phyloP scores from a whole-genome alignment of 2,329 filamentous ascomycete genomes.

The Bisporella sp. region DNA sequence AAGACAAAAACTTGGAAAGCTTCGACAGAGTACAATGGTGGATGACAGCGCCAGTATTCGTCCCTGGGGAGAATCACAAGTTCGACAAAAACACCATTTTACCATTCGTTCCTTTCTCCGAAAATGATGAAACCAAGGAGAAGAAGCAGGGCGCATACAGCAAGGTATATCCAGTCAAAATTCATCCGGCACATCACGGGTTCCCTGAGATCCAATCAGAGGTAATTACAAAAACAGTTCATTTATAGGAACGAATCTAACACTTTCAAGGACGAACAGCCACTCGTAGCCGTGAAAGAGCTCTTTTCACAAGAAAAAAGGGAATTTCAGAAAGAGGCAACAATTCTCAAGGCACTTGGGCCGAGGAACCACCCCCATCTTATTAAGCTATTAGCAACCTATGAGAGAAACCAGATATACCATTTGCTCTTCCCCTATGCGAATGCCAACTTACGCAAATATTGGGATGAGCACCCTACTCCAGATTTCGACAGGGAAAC shows the following conservation, averaged over 20 bases:
- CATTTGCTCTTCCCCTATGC: conserved; percentile 27
- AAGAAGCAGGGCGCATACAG: conserved; percentile 16
- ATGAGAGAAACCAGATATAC: conserved; percentile 11
- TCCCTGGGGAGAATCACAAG: conserved; percentile 2
- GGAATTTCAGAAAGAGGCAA: conserved; percentile 13
- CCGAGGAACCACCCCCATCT: conserved; percentile 17
- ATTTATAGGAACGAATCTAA: not conserved
- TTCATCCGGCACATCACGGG: conserved; percentile 18
- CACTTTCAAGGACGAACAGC: conserved; percentile 5
- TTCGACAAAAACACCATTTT: conserved; percentile 9
- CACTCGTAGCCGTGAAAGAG: conserved; percentile 15
- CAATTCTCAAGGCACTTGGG: conserved; percentile 8
- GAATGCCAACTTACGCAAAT: conserved; percentile 18
- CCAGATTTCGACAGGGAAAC: conserved; percentile 11
- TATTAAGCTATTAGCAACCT: conserved; percentile 25
- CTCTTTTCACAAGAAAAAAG: conserved; percentile 7
- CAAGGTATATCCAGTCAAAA: conserved; percentile 12
- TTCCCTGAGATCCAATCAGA: conserved; percentile 4
- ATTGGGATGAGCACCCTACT: conserved; percentile 16
- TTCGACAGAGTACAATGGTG: conserved; percentile 16
- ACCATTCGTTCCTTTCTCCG: conserved; percentile 11
- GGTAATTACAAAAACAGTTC: not conserved
- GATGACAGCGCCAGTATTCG: conserved; percentile 14
- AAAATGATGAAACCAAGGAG: not conserved
- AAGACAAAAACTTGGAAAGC: conserved; percentile 1